Base-by-base conservation (phyloP, 192 early-diverging fungal species). In the Coemansia sp. region DNA sequence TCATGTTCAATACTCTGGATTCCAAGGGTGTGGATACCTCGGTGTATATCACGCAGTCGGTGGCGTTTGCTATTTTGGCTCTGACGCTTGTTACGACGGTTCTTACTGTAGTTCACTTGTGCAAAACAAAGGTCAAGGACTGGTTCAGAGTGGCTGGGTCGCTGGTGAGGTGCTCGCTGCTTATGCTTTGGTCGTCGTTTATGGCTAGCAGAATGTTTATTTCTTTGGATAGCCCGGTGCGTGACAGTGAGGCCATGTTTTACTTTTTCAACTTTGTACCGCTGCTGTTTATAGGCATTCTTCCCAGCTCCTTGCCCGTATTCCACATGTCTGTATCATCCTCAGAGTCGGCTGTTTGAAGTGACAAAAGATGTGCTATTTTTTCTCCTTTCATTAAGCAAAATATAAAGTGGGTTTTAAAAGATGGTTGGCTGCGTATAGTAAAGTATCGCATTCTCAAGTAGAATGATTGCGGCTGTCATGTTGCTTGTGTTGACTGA, bases 171-270 rank as follows among this genome's bases (percentile, higher is more conserved):
- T 15, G 49, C 4, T 29, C 36, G 20, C 53, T 76, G 12, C 12
- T 76, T 6, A 45, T 59, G 0, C 0, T 70, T 59, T 76, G 74
- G 74, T 67, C 63, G n/a, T 35, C 49, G 9, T 76, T 49, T 7
- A 56, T 45, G 59, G 58, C 62, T 2, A 29, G 40, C 1, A 62
- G 73, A 10, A 62, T 63, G 29, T 57, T 70, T 38, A 25, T 70
- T 9, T 20, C 59, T 0, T 39, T 76, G 40, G 53, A 69, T 7
- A 62, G 7, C 31, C 51, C 42, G 14, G 62, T 59, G 1, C 56
- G 67, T 15, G 59, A 54, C 38, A 70, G 64, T 59, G 59, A 70
- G n/a, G 51, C 35, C 7, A n/a, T 62, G 51, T 65, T 70, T 24
- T 63, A 65, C 12, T 24, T 71, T 35, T 68, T 75, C 10, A 53